Conservation (phyloP, 208 protist species). For the Balamuthia mandrillaris region DNA sequence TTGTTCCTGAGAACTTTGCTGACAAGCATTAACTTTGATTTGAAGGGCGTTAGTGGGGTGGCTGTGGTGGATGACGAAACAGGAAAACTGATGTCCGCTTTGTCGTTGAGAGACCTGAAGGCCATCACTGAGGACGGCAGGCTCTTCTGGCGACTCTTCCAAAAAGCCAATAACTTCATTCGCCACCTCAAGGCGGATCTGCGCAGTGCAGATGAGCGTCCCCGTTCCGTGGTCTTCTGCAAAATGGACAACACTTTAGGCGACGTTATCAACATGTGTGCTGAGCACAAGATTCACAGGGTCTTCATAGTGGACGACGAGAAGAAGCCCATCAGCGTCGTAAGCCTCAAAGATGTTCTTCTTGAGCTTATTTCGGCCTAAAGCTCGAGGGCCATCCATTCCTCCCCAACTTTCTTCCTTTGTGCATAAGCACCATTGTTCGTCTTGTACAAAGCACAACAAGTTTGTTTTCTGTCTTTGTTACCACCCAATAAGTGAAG, state of each 20-base stretch:
- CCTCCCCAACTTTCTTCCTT: too few relatives aligned
- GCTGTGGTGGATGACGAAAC: conserved; percentile 4
- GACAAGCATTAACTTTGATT: neutral
- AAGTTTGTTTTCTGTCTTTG: too few relatives aligned
- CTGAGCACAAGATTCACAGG: conserved; percentile 1
- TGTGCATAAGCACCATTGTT: too few relatives aligned
- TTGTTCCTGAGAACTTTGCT: neutral
- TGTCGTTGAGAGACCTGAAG: neutral
- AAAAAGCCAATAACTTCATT: neutral
- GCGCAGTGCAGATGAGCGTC: neutral
- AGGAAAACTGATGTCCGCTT: neutral
- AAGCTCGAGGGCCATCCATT: too few relatives aligned
- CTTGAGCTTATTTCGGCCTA: neutral
- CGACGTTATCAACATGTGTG: neutral
- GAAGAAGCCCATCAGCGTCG: conserved; percentile 2
- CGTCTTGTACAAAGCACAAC: too few relatives aligned
- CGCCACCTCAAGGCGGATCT: neutral
- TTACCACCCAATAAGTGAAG: too few relatives aligned
- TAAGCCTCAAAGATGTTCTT: conserved; percentile 7
- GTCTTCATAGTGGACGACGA: neutral
- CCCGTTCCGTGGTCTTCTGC: neutral
- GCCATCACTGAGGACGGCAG: neutral
- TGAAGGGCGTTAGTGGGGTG: neutral
- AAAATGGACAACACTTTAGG: neutral
- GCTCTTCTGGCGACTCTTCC: conserved; percentile 20